Evolutionary conservation across 2,329 filamentous ascomycete species (phyloP).

Genomic region (Hypocreales sp.): DNA sequence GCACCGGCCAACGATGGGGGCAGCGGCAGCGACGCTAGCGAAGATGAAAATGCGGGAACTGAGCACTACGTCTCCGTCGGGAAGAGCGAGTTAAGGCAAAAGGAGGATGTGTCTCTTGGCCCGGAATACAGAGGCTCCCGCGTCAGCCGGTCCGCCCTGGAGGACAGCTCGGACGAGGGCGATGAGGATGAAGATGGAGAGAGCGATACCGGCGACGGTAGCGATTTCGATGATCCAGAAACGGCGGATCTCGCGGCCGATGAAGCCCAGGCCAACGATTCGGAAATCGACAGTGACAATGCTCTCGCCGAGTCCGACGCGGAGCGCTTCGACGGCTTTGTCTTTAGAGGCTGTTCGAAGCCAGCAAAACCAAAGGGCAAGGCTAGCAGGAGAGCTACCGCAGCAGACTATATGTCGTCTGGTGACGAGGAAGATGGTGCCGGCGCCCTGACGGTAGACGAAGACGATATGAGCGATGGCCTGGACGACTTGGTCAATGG

Average conservation of each 20-base stretch:
- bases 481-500: constrained; percentile 18
- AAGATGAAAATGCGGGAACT: constrained; percentile 45
- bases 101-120: constrained; percentile 53
- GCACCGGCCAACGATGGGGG: constrained; percentile 37
- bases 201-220: constrained; percentile 28
- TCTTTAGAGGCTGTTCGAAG: constrained; percentile 43
- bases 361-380: constrained; percentile 21
- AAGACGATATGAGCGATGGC: constrained; percentile 17
- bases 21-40: constrained; percentile 32
- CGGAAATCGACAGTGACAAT: constrained; percentile 48
- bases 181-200: constrained; percentile 25
- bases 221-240: constrained; percentile 42
- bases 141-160: constrained; percentile 54
- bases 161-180: constrained; percentile 37
- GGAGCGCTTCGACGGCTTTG: constrained; percentile 64
- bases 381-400: constrained; percentile 27
- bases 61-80: constrained; percentile 78
- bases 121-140: constrained; percentile 66
- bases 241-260: constrained; percentile 37
- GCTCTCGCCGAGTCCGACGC: constrained; percentile 77
- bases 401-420: constrained; percentile 41
- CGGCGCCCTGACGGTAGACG: constrained; percentile 15
- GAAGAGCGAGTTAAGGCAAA: constrained; percentile 71
- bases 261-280: constrained; percentile 31
- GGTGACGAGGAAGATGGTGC: constrained; percentile 22